A percentile compares a stretch with the other conserved stretches of the same genome.
These are phyloP conservation scores for Verticillium nubilum DNA, from an alignment of 2,329 filamentous ascomycete species.

Conservation along the genomic window DNA sequence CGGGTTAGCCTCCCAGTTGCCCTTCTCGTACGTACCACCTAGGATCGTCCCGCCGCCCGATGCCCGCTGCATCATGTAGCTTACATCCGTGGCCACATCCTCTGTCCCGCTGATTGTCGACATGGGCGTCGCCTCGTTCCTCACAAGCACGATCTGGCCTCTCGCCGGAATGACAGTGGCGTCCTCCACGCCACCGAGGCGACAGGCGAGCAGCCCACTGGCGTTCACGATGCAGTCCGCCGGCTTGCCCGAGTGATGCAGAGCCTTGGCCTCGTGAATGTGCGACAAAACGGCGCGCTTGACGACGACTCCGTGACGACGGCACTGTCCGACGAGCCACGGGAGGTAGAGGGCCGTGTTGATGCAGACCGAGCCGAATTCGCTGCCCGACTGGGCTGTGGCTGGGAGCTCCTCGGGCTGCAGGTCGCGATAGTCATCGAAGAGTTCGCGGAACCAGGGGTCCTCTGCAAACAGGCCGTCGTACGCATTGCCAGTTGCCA, in stretches of 20 bases:
- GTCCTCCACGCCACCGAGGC: slow-evolving; percentile 64
- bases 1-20: slow-evolving; percentile 72
- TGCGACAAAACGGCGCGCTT: slow-evolving; percentile 49
- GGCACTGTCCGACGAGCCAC: slow-evolving; percentile 62
- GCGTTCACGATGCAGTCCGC: slow-evolving; percentile 65
- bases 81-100: slow-evolving; percentile 65
- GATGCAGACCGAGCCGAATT: slow-evolving; percentile 66
- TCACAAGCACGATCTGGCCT: slow-evolving; percentile 72
- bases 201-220: slow-evolving; percentile 60
- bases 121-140: slow-evolving; percentile 73
- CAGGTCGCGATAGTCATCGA: slow-evolving; percentile 65
- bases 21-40: slow-evolving; percentile 78
- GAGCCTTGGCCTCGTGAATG: slow-evolving; percentile 51
- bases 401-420: slow-evolving; percentile 50
- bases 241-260: slow-evolving; percentile 52
- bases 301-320: slow-evolving; percentile 53
- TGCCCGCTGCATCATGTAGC: slow-evolving; percentile 80
- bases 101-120: slow-evolving; percentile 64
- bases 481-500: slow-evolving; percentile 57
- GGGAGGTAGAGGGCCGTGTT: slow-evolving; percentile 69
- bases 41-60: slow-evolving; percentile 76
- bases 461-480: slow-evolving; percentile 59
- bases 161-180: slow-evolving; percentile 57
- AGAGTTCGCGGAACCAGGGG: slow-evolving; percentile 69
- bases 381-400: slow-evolving; percentile 51